Conservation (phyloP, 257 asterid species). For the Solanum habrochaites region DNA sequence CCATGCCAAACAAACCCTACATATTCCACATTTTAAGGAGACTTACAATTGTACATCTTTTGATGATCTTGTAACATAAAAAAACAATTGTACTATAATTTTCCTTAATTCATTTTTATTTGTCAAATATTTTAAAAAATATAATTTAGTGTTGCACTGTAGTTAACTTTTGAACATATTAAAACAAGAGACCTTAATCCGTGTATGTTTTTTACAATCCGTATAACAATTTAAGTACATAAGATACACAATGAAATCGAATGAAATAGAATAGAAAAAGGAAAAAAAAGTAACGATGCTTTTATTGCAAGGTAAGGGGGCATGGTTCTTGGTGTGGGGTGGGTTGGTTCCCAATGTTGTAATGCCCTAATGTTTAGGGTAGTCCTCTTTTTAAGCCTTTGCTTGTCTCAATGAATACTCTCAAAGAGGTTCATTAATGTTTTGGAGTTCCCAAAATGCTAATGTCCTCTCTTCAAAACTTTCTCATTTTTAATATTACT, state of each 20-base stretch:
- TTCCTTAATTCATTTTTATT: background rate
- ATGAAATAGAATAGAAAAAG: fast-evolving
- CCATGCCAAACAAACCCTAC: background rate
- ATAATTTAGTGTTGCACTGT: background rate
- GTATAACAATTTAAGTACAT: background rate
- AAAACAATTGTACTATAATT: background rate
- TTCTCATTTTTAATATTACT: background rate
- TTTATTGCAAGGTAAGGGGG: background rate
- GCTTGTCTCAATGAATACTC: background rate
- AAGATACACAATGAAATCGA: background rate
- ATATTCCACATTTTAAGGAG: background rate
- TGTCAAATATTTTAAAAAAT: background rate
- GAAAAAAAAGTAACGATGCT: background rate
- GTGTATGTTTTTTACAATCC: no score
- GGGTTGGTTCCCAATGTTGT: background rate
- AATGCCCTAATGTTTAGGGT: background rate
- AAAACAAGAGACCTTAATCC: no score
- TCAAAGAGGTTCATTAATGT: background rate
- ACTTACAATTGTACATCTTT: background rate
- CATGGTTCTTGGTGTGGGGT: background rate
- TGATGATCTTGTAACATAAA: background rate
- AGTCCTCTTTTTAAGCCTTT: background rate
- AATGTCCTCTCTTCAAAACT: background rate
- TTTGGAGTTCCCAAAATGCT: background rate
- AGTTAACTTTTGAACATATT: background rate